Evolutionary conservation across 345 rosid genomes (phyloP).

Genomic region (Eucalyptus dawsonii): DNA sequence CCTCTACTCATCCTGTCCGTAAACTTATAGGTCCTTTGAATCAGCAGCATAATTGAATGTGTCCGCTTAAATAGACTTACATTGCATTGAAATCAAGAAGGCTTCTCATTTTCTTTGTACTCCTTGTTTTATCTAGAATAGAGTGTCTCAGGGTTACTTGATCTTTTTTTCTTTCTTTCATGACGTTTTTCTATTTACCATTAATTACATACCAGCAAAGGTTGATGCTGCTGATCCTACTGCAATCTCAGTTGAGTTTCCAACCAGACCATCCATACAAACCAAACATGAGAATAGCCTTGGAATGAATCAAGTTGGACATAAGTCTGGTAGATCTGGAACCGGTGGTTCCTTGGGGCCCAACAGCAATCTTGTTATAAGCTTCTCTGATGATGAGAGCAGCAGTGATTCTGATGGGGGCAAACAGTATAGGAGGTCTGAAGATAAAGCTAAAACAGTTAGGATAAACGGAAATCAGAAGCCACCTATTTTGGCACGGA

Average conservation of each 20-base stretch:
- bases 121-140: not conserved
- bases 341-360: slow-evolving; percentile 15
- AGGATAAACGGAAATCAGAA: slow-evolving; percentile 10
- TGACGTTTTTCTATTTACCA: not conserved
- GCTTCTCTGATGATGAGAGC: slow-evolving; percentile 81
- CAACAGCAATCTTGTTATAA: slow-evolving; percentile 62
- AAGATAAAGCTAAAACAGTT: slow-evolving; percentile 12
- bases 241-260: not conserved
- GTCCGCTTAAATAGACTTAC: not conserved
- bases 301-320: slow-evolving; percentile 27
- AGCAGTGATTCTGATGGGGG: slow-evolving; percentile 59
- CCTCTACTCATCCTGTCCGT: not conserved
- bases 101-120: not conserved
- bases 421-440: slow-evolving; percentile 1
- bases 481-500: slow-evolving; percentile 10
- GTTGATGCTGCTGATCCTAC: not conserved
- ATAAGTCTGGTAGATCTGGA: slow-evolving; percentile 20
- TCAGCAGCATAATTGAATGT: not conserved
- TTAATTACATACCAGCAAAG: not conserved
- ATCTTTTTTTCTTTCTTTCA: not conserved
- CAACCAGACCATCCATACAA: not conserved
- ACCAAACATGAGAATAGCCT: slow-evolving; percentile 4
- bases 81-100: not conserved
- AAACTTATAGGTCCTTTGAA: not conserved
- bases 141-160: not conserved